Conservation (phyloP, 2,329 filamentous ascomycete species). For the Huntiella abstrusa region DNA sequence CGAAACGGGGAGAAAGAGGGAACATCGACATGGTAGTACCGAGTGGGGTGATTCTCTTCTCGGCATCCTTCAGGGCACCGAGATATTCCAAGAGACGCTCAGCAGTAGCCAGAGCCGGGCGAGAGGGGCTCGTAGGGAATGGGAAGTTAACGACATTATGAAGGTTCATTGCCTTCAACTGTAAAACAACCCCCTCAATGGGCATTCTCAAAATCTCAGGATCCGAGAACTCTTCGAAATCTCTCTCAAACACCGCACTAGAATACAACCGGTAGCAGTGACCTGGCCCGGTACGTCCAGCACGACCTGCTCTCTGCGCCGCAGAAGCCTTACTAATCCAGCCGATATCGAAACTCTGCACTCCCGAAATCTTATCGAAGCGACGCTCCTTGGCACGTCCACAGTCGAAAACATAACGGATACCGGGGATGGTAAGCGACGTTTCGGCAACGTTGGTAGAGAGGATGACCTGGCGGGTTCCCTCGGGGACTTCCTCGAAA, state of each 20-base stretch:
- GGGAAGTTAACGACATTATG: constrained; percentile 86
- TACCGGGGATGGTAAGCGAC: constrained; percentile 86
- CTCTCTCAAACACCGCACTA: constrained; percentile 78
- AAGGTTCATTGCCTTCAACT: constrained; percentile 87
- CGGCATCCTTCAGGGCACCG: constrained; percentile 53
- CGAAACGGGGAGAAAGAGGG: constrained; percentile 75
- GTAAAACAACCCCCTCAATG: constrained; percentile 78
- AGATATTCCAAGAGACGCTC: constrained; percentile 77
- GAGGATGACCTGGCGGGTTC: constrained; percentile 67
- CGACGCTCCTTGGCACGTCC: constrained; percentile 82
- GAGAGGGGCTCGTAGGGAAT: constrained; percentile 78
- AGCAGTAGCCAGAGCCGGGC: constrained; percentile 56
- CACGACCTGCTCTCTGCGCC: constrained; percentile 77
- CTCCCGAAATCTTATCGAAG: constrained; percentile 72
- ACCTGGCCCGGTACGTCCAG: constrained; percentile 83
- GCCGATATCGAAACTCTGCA: constrained; percentile 85
- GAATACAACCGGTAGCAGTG: constrained; percentile 94
- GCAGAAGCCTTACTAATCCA: constrained; percentile 98
- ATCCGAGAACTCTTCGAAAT: constrained; percentile 69
- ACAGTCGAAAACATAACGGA: constrained; percentile 89
- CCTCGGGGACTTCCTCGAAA: constrained; percentile 69
- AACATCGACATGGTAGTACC: constrained; percentile 75
- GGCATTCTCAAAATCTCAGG: constrained; percentile 84
- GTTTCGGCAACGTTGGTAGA: constrained; percentile 97
- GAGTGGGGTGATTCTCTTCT: constrained; percentile 52